These are phyloP conservation scores for Pharnaceum exiguum DNA, from an alignment of 148 eudicot species.

Conservation along the genomic window DNA sequence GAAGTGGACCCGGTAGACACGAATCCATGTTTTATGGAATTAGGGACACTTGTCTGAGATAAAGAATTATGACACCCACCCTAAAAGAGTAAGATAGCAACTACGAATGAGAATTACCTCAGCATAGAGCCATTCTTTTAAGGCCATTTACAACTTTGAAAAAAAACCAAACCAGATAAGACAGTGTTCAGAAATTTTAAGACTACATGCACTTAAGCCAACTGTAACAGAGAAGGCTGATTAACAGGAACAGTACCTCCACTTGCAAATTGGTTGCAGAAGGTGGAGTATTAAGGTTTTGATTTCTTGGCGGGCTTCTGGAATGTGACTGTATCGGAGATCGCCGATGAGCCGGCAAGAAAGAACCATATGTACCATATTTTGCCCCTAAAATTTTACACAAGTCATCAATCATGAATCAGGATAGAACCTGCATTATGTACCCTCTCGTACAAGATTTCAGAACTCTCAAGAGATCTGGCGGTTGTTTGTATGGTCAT, in stretches of 20 bases:
- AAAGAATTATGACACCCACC: slow-evolving; percentile 36
- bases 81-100: slow-evolving; percentile 41
- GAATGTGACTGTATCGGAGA: slow-evolving; percentile 61
- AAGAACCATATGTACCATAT: slow-evolving; percentile 92
- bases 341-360: slow-evolving; percentile 74
- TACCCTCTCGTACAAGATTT: slow-evolving; percentile 9
- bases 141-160: neutral
- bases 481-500: slow-evolving; percentile 1
- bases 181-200: too few relatives aligned
- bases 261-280: slow-evolving; percentile 45
- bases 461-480: slow-evolving; percentile 4
- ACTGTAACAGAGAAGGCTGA: neutral
- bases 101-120: neutral
- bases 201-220: neutral
- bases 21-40: slow-evolving; percentile 37
- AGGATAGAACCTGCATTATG: slow-evolving; percentile 9
- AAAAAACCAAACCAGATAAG: neutral
- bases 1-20: slow-evolving; percentile 35
- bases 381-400: slow-evolving; percentile 64
- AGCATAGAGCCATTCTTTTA: neutral
- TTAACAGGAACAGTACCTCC: slow-evolving; percentile 50
- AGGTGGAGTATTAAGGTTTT: slow-evolving; percentile 32
- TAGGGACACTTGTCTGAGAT: slow-evolving; percentile 44
- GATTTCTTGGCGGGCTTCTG: slow-evolving; percentile 53
- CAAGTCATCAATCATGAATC: slow-evolving; percentile 31